Conservation (phyloP, 257 asterid genomes). For the Solanum pimpinellifolium region DNA sequence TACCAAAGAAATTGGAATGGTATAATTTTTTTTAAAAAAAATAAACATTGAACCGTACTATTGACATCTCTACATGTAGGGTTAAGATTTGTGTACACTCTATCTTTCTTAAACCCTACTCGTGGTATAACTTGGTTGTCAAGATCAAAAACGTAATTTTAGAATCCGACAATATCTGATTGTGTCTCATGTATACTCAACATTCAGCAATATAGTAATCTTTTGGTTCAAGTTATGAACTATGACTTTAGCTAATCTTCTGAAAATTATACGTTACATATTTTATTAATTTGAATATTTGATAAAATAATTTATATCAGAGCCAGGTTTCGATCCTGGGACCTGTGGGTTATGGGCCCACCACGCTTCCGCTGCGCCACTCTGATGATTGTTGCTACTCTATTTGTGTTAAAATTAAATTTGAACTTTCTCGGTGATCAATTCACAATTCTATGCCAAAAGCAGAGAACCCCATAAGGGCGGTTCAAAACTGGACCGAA, state of each 20-base stretch:
- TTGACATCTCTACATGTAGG: too few species aligned
- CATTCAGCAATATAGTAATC: neutral
- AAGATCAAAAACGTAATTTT: too few species aligned
- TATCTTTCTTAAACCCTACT: too few species aligned
- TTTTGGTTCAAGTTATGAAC: neutral
- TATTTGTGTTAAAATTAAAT: neutral
- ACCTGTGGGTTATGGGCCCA: constrained; percentile 99
- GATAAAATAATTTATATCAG: neutral
- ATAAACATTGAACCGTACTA: too few species aligned
- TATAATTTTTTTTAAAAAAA: too few species aligned
- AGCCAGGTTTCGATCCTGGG: constrained; percentile 91
- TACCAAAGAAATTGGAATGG: too few species aligned
- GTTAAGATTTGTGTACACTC: too few species aligned
- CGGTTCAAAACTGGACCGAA: too few species aligned
- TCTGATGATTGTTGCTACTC: neutral
- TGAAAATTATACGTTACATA: neutral
- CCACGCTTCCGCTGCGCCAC: constrained; percentile 72
- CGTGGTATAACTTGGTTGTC: too few species aligned
- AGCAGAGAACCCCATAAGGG: too few species aligned
- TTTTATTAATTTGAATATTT: neutral
- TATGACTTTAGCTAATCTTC: neutral
- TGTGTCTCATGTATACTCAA: neutral
- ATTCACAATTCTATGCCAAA: neutral
- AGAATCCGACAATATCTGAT: neutral
- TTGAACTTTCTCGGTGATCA: neutral